Evolutionary conservation across 331 rosid genomes (phyloP).

Genomic region (Rhamnella rubrinervis): DNA sequence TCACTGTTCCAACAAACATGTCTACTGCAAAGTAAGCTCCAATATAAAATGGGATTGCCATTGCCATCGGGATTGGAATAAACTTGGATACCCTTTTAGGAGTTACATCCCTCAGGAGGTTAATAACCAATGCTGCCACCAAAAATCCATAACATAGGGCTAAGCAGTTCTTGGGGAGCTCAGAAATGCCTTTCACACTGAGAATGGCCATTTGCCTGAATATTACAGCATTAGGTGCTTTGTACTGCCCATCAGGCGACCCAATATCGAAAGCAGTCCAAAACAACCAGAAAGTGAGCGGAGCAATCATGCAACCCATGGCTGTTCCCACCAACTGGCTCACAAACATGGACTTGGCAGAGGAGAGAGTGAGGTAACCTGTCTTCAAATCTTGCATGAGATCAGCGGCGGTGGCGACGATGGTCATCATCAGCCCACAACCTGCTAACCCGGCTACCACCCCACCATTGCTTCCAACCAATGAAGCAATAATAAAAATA

Average conservation of each 20-base stretch:
- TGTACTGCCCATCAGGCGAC: constrained; percentile 69
- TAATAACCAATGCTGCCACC: constrained; percentile 55
- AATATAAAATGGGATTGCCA: constrained; percentile 80
- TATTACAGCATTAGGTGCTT: constrained; percentile 79
- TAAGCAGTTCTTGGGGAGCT: constrained; percentile 73
- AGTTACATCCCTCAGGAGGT: constrained; percentile 56
- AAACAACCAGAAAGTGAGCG: constrained; percentile 88
- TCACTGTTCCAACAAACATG: constrained; percentile 75
- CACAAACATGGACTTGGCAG: constrained; percentile 79
- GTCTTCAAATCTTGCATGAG: constrained; percentile 98
- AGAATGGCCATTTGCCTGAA: constrained; percentile 79
- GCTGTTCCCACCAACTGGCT: constrained; percentile 84
- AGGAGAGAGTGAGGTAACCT: constrained; percentile 83
- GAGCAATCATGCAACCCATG: constrained; percentile 89
- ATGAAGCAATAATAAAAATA: constrained; percentile 67
- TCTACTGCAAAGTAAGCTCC: constrained; percentile 84
- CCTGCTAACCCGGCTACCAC: constrained; percentile 81
- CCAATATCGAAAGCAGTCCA: constrained; percentile 91
- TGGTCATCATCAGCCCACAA: constrained; percentile 80
- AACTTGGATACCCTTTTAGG: constrained; percentile 56
- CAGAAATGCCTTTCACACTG: constrained; percentile 70
- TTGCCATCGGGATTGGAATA: constrained; percentile 85
- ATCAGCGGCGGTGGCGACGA: constrained; percentile 82
- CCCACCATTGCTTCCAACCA: constrained; percentile 70
- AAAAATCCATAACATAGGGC: constrained; percentile 58